Conservation (phyloP, 2,329 filamentous ascomycete species). For the Aspergillus quadricinctus region DNA sequence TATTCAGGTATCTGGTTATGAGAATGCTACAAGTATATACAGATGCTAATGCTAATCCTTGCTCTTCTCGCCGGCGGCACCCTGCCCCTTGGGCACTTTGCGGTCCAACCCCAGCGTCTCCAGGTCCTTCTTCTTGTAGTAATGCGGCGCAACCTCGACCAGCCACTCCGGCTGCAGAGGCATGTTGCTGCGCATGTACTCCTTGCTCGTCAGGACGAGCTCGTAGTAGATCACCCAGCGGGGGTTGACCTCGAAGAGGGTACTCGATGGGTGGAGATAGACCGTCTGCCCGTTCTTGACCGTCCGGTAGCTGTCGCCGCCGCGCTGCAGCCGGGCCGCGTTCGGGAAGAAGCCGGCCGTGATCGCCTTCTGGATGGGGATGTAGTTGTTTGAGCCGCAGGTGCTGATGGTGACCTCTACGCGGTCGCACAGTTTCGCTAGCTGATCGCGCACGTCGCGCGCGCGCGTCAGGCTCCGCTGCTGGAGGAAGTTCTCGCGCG, state of each 20-base stretch:
- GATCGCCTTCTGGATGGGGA: conserved; percentile 80
- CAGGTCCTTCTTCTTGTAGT: conserved; percentile 86
- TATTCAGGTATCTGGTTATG: too few relatives aligned
- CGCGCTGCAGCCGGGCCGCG: conserved; percentile 74
- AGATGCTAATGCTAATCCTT: conserved; percentile 15
- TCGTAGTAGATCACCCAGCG: conserved; percentile 85
- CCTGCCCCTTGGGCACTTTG: conserved; percentile 64
- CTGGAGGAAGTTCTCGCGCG: conserved; percentile 89
- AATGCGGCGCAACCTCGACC: conserved; percentile 86
- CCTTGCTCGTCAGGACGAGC: conserved; percentile 87
- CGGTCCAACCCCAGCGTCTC: conserved; percentile 72
- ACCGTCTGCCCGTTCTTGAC: conserved; percentile 87
- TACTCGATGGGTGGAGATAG: conserved; percentile 84
- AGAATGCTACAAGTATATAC: too few relatives aligned
- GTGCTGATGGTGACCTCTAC: conserved; percentile 74
- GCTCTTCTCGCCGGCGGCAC: conserved; percentile 39
- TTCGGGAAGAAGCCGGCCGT: conserved; percentile 94
- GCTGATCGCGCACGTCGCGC: conserved; percentile 86
- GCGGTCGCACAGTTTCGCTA: conserved; percentile 86
- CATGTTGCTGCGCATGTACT: conserved; percentile 87
- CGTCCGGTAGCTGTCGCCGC: conserved; percentile 83
- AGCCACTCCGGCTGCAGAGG: conserved; percentile 82
- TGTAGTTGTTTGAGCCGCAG: conserved; percentile 65
- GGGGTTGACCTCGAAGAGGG: conserved; percentile 73
- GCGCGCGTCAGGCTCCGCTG: conserved; percentile 84